A percentile compares a stretch with the other conserved stretches of the same genome.
Conservation (phyloP, 352 stramenopile species). For the Pythium rishiriense region DNA sequence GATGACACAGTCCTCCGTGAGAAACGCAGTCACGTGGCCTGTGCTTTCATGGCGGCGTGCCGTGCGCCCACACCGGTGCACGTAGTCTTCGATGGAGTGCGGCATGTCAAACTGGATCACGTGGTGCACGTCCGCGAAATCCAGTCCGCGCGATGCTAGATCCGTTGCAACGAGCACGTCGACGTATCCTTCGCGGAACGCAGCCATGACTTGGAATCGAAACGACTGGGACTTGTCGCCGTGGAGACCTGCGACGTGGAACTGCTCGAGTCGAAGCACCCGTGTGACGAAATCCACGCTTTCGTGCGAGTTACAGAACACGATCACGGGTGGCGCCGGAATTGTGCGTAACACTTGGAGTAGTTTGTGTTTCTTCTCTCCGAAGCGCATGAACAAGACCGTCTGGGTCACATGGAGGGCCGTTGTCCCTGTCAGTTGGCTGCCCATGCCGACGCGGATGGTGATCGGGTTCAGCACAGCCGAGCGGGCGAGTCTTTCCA, state of each 20-base stretch:
- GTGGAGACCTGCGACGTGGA: constrained; percentile 95
- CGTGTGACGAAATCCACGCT: constrained; percentile 92
- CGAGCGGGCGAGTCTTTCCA: constrained; percentile 91
- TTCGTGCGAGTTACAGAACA: constrained; percentile 98
- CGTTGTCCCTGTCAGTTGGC: constrained; percentile 35
- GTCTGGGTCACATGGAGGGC: constrained; percentile 90
- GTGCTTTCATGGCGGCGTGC: constrained; percentile 38
- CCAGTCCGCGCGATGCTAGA: constrained; percentile 84
- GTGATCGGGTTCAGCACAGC: constrained; percentile 93
- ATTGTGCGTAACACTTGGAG: constrained; percentile 66
- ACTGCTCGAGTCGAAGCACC: constrained; percentile 93
- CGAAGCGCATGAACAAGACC: constrained; percentile 56
- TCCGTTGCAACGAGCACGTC: constrained; percentile 90
- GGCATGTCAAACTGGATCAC: constrained; percentile 92
- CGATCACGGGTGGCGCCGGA: constrained; percentile 90
- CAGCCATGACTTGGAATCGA: constrained; percentile 19
- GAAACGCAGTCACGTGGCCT: constrained; percentile 50
- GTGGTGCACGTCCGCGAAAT: constrained; percentile 83
- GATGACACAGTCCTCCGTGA: constrained; percentile 59
- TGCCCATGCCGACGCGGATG: constrained; percentile 84
- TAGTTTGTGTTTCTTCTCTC: constrained; percentile 44
- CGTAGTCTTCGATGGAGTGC: constrained; percentile 88
- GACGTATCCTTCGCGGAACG: constrained; percentile 29
- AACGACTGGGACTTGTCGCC: constrained; percentile 80
- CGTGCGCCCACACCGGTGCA: constrained; percentile 87